These are phyloP conservation scores for Physaria fendleri DNA, from an alignment of 345 rosid species.

Conservation along the genomic window DNA sequence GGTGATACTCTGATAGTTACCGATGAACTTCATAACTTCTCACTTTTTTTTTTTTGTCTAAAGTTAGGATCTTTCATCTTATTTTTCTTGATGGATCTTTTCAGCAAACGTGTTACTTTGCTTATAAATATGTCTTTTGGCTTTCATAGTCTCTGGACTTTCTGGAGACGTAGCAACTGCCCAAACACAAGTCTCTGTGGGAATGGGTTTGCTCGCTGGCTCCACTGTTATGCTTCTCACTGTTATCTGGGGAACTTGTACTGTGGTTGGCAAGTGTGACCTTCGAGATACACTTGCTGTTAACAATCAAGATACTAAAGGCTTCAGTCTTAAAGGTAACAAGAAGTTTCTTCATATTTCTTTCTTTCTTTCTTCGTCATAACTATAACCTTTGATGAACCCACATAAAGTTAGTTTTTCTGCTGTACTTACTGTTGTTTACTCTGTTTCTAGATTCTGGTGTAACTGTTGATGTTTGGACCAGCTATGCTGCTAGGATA, in stretches of 20 bases:
- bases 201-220: constrained; percentile 89
- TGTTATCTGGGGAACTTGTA: constrained; percentile 77
- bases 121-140: neutral
- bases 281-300: constrained; percentile 44
- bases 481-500: constrained; percentile 74
- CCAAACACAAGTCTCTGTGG: constrained; percentile 83
- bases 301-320: constrained; percentile 47
- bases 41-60: neutral
- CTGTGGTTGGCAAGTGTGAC: constrained; percentile 70
- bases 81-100: neutral
- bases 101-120: neutral
- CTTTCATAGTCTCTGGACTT: constrained; percentile 71
- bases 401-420: too few species aligned
- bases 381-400: too few species aligned
- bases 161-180: constrained; percentile 65
- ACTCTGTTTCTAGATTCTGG: constrained; percentile 47
- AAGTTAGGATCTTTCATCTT: neutral
- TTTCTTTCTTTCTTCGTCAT: too few species aligned
- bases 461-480: constrained; percentile 71
- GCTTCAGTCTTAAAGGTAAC: constrained; percentile 50
- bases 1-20: too few species aligned
- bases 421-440: neutral
- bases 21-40: neutral
- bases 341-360: neutral
- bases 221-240: constrained; percentile 88